Evolutionary conservation across 192 early-diverging fungal species (phyloP), one percentile per base, ranked within the genome.

Genomic region (Paraglomus occultum): DNA sequence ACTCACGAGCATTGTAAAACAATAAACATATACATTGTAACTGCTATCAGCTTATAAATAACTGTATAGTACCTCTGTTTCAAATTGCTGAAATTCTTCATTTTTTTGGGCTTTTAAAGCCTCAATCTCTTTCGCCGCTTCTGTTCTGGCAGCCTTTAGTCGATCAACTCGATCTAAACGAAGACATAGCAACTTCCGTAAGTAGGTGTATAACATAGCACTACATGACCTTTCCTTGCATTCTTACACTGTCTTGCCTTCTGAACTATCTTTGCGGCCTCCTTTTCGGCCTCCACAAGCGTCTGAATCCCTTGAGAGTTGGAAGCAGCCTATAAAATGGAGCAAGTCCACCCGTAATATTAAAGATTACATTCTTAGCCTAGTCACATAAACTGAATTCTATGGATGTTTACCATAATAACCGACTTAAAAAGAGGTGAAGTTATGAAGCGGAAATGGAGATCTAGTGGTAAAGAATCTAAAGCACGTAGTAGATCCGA

Each of bases 231-330:
- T 52, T 9, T 17, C 17, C 47, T 6, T 15, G 38, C 49, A 39
- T 8, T 20, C 78, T 84, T 87, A 94, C 94, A 94, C 76, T 92
- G 87, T 67, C 92, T 86, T 1, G 97, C 92, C 71, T 94, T 93
- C 42, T 90, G 83, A 58, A 99, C 95, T 73, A 96, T 95, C 78
- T 89, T 91, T 66, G 92, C 86, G 38, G 95, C 95, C 73, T 95
- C 95, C 79, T 94, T 94, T 81, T 99, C 97, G 63, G 97, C 97
- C 70, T 99, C 95, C 65, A 99, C 85, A 47, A 99, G 90, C 47
- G 94, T 96, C 74, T 94, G 90, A 73, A 99, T 97, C 52, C 94
- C 94, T 80, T 94, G 90, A 17, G 90, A 89, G 82, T 82, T 93
- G 70, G 88, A 86, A 49, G 82, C 77, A 38, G 79, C 74, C 79